Base-by-base conservation (phyloP, 768 basidiomycete species). In the Nidularia pulvinata region DNA sequence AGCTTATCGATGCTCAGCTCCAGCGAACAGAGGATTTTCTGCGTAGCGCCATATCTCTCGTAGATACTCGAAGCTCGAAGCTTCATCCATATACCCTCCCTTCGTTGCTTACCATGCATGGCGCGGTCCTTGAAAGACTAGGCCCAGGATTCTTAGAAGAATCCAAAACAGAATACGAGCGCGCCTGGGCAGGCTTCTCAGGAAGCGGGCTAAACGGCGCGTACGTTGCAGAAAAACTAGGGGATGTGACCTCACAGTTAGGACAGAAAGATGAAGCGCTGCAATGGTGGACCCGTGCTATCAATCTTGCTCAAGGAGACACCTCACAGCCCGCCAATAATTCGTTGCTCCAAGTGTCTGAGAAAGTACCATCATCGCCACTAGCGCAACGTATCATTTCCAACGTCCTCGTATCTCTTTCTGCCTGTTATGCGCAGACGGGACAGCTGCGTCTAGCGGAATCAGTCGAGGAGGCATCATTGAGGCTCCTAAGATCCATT, bases 321-420 rank as follows among this genome's bases (percentile, higher is more conserved):
- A 7, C 34, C 35, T 53, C 59, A 55, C 22, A 59, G 64, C 25
- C 25, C 25, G 25, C 25, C 25, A 25, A 22, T 49, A 48, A 25
- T 44, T 50, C 14, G 52, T 59, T 5, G 60, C 70, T 25, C 49
- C 55, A 6, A 61, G 45, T 81, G 35, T 76, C 83, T 22, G 56
- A 59, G 10, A 54, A 61, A 1, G 54, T 69, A 9, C 86, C 87
- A 36, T 65, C 77, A 53, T 84, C 85, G 51, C 87, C 88, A 42
- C 71, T 76, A 45, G 79, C 77, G 22, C 89, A 91, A 61, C 79
- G 90, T 52, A 80, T 80, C 30, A 65, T 89, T 47, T 72, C 79
- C 1, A 82, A 82, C 22, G 73, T 81, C 10, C 72, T 91, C 3
- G 80, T 89, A 6, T 88, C 89, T n/a, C 64, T 88, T 22, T 92